Base-by-base conservation (phyloP, 164 flowering plant genomes). In the Protea cynaroides region DNA sequence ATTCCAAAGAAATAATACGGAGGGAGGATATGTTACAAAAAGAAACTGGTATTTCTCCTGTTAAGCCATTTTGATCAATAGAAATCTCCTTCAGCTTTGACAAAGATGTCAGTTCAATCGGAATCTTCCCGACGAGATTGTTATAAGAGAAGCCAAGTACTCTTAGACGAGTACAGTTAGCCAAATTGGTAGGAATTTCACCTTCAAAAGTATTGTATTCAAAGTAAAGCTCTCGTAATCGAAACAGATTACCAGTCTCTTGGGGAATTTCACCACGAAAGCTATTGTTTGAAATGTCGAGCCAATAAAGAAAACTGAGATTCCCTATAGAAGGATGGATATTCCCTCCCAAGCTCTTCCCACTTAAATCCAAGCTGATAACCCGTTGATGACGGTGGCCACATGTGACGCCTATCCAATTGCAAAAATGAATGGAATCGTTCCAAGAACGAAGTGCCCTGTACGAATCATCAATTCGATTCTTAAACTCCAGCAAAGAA, bases 321-420 rank as follows among this genome's bases (percentile, higher is more conserved):
- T 64, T 70, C 36, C 68, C 68, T 15, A 70, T 4, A 9, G 22
- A 59, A 25, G 67, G 64, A 18, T 68, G 1, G 0, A 64, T 21
- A 0, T 25, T 56, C 12, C 72, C 72, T 7, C 46, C 29, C 44
- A 64, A 18, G 9, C 19, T 47, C 6, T 1, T 22, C 0, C 1
- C 10, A 53, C 8, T 40, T 25, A 65, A 36, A 36, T 59, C 54
- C 21, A 65, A 52, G 51, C 7, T 24, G 15, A 23, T 70, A 37
- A 59, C 65, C 25, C 68, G 25, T 11, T 5, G 25, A 21, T 55
- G 25, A 9, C 25, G 9, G 8, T 4, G 18, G 38, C 37, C 38
- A 18, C 73, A 70, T 51, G 8, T n/a, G 7, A 70, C 65, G 8
- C 73, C 69, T 18, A 15, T 7, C 73, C 73, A 65, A 17, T 59